These are phyloP conservation scores for Lagenidium giganteum DNA, from an alignment of 352 stramenopile species.

Conservation along the genomic window DNA sequence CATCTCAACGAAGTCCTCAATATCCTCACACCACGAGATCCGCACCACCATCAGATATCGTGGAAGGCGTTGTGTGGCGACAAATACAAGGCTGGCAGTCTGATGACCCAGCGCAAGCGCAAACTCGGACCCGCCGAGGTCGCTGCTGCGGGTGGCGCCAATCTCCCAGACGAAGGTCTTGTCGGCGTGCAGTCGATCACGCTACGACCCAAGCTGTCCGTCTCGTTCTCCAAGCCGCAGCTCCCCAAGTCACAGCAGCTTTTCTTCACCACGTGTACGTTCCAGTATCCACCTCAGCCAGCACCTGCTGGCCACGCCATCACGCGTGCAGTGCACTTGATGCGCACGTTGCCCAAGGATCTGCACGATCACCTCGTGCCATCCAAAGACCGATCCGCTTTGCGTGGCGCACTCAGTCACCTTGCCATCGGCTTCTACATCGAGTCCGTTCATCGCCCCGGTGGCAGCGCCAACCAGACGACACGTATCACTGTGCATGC, in stretches of 20 bases:
- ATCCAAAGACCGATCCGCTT: slow-evolving; percentile 37
- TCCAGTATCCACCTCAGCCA: slow-evolving; percentile 37
- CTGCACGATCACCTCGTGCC: slow-evolving; percentile 47
- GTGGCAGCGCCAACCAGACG: slow-evolving; percentile 25
- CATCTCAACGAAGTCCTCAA: slow-evolving; percentile 68
- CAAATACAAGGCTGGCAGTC: slow-evolving; percentile 38
- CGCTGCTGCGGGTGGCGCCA: not conserved
- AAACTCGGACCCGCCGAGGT: slow-evolving; percentile 20
- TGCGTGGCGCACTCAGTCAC: slow-evolving; percentile 51
- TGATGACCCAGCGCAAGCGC: slow-evolving; percentile 44
- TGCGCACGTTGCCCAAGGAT: slow-evolving; percentile 54
- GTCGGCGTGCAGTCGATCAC: slow-evolving; percentile 13
- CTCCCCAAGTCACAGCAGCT: slow-evolving; percentile 55
- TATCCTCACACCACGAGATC: slow-evolving; percentile 40
- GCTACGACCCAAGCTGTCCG: slow-evolving; percentile 14
- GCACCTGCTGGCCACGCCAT: no score
- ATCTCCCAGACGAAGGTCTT: no score
- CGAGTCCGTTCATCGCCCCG: slow-evolving; percentile 21
- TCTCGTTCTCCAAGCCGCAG: slow-evolving; percentile 29
- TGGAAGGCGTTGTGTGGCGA: slow-evolving; percentile 46
- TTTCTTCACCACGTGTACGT: slow-evolving; percentile 41
- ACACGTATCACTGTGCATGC: slow-evolving; percentile 51
- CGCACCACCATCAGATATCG: slow-evolving; percentile 33
- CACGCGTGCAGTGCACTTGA: slow-evolving; percentile 48
- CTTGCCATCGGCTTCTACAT: slow-evolving; percentile 58